Percentiles rank a stretch among this genome's conserved stretches.
Evolutionary conservation across 768 basidiomycete species (phyloP).

Genomic region (Trametes cubensis): DNA sequence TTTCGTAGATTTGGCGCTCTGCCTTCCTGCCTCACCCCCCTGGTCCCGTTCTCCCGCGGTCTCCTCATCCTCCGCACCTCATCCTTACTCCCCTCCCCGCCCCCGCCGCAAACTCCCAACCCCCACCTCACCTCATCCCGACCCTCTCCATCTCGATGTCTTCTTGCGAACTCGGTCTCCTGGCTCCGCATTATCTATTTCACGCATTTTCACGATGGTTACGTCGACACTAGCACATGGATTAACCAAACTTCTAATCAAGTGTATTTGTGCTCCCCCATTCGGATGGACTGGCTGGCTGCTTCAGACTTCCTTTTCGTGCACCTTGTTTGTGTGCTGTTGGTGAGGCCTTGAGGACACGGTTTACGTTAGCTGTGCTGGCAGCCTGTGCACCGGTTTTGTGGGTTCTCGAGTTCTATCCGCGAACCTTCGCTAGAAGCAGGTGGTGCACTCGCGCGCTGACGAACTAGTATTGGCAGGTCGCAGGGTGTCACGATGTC

Average conservation of each 20-base stretch:
- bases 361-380: too few relatives aligned
- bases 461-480: too few relatives aligned
- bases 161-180: background rate
- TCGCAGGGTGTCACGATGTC: too few relatives aligned
- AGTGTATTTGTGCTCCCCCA: conserved; percentile 18
- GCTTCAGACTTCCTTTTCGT: background rate
- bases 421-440: too few relatives aligned
- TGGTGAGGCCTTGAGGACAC: background rate
- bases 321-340: background rate
- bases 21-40: too few relatives aligned
- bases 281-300: background rate
- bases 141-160: background rate
- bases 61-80: background rate
- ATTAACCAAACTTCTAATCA: conserved; percentile 13
- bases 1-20: background rate
- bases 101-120: background rate
- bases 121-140: background rate
- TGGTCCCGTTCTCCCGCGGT: background rate
- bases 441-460: too few relatives aligned
- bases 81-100: background rate
- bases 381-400: too few relatives aligned
- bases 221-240: conserved; percentile 10
- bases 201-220: conserved; percentile 15
- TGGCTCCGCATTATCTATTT: conserved; percentile 10
- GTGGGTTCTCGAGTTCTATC: too few relatives aligned